Evolutionary conservation across 2,329 filamentous ascomycete species (phyloP).

Genomic region (Alternaria novae-zelandiae): DNA sequence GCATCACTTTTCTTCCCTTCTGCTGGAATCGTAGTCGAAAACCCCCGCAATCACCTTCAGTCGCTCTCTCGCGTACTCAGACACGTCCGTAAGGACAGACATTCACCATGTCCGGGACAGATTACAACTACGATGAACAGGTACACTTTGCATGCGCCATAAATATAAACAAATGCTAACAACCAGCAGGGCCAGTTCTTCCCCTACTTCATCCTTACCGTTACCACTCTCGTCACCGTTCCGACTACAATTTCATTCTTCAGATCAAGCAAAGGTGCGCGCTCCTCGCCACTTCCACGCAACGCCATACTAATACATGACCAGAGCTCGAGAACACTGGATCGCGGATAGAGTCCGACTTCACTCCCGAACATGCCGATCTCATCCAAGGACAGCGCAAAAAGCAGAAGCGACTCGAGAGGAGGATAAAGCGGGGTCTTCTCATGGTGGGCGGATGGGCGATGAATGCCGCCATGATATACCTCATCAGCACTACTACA

Average conservation of each 20-base stretch:
- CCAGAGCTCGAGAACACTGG: conserved; percentile 77
- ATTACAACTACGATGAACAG: conserved; percentile 98
- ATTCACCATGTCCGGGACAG: conserved; percentile 60
- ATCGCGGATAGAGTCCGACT: conserved; percentile 80
- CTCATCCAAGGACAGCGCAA: conserved; percentile 82
- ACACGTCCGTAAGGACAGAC: conserved; percentile 25
- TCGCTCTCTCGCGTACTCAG: conserved; percentile 23
- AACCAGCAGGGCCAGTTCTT: conserved; percentile 84
- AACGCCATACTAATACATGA: conserved; percentile 17
- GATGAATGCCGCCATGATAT: conserved; percentile 87
- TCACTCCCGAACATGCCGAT: conserved; percentile 80
- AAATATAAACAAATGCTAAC: conserved; percentile 18
- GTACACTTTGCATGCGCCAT: conserved; percentile 51
- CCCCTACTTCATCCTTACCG: conserved; percentile 96
- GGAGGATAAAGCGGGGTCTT: conserved; percentile 82
- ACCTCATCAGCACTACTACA: conserved; percentile 83
- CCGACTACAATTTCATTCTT: conserved; percentile 90
- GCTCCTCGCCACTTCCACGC: conserved; percentile 8
- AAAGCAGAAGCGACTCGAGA: conserved; percentile 87
- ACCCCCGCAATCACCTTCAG: conserved; percentile 19
- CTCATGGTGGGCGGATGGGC: conserved; percentile 79
- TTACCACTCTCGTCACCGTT: conserved; percentile 84
- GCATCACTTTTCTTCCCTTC: conserved; percentile 12
- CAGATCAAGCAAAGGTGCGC: conserved; percentile 72
- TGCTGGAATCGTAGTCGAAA: conserved; percentile 24